These are phyloP conservation scores for Zymoseptoria passerinii DNA, from an alignment of 2,329 filamentous ascomycete species.

Conservation along the genomic window DNA sequence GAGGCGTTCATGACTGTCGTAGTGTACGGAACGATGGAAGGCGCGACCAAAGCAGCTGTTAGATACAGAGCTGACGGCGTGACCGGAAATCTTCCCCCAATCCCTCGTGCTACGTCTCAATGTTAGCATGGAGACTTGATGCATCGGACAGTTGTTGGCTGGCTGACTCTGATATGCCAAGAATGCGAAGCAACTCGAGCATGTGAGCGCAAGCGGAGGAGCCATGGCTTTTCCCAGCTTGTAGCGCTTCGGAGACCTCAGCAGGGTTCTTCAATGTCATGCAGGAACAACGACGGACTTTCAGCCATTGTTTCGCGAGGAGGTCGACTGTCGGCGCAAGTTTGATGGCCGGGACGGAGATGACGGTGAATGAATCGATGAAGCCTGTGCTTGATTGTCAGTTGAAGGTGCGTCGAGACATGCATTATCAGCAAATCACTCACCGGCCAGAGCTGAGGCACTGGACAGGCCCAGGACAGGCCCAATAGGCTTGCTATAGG, in stretches of 20 bases:
- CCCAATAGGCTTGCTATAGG: slow-evolving; percentile 11
- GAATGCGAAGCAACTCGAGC: slow-evolving; percentile 14
- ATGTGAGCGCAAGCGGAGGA: slow-evolving; percentile 16
- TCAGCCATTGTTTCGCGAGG: slow-evolving; percentile 20
- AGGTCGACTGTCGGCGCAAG: slow-evolving; percentile 12
- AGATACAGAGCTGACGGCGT: slow-evolving; percentile 17
- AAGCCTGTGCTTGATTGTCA: slow-evolving; percentile 7
- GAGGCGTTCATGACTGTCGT: slow-evolving; percentile 16
- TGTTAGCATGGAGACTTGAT: slow-evolving; percentile 1
- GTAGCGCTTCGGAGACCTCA: slow-evolving; percentile 2
- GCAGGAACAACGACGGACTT: background rate
- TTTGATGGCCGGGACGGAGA: slow-evolving; percentile 15
- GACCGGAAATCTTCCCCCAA: slow-evolving; percentile 7
- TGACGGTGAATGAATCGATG: slow-evolving; percentile 15
- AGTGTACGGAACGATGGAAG: slow-evolving; percentile 23
- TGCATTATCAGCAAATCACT: too few relatives aligned
- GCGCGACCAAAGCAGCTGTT: slow-evolving; percentile 16
- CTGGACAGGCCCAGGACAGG: slow-evolving; percentile 14
- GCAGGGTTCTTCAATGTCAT: too few relatives aligned
- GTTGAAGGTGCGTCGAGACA: background rate
- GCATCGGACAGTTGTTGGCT: background rate
- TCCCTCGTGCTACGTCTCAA: slow-evolving; percentile 2
- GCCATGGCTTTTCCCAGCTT: slow-evolving; percentile 15
- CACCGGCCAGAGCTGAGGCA: slow-evolving; percentile 14
- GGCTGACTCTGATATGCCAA: slow-evolving; percentile 17